A percentile compares a stretch with the other conserved stretches of the same genome.
Conservation (phyloP, 306 rosid genomes). For the Dryas drummondii region DNA sequence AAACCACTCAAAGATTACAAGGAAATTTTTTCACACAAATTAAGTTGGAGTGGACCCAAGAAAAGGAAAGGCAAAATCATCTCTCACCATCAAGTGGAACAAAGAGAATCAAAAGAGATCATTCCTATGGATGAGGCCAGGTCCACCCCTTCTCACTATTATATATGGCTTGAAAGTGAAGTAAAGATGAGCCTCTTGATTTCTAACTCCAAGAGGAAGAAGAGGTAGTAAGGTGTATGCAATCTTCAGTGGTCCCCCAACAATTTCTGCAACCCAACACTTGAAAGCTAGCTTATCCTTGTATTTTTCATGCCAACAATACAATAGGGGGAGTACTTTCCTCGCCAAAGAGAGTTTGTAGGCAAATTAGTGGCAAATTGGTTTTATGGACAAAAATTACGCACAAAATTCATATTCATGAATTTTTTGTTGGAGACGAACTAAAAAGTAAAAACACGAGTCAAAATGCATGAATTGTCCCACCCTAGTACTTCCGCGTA, state of each 20-base stretch:
- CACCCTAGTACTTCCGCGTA: no score
- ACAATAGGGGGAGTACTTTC: no score
- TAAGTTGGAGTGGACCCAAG: slow-evolving; percentile 45
- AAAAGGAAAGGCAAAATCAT: slow-evolving; percentile 52
- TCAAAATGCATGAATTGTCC: no score
- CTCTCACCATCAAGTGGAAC: slow-evolving; percentile 49
- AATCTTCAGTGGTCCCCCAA: slow-evolving; percentile 45
- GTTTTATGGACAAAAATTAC: no score
- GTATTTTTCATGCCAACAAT: no score
- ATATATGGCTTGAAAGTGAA: slow-evolving; percentile 41
- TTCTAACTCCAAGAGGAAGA: slow-evolving; percentile 27
- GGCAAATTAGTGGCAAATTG: no score
- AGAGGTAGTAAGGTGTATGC: slow-evolving; percentile 24
- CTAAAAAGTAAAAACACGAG: no score
- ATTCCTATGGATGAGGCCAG: slow-evolving; percentile 47
- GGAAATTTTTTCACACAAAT: slow-evolving; percentile 14
- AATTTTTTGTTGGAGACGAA: no score
- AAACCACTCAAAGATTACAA: slow-evolving; percentile 18
- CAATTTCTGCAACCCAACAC: slow-evolving; percentile 21
- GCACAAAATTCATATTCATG: no score
- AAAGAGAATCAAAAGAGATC: slow-evolving; percentile 68
- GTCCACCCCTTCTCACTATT: slow-evolving; percentile 43
- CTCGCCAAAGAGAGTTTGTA: no score
- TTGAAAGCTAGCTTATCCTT: slow-evolving; percentile 1
- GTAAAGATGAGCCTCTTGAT: slow-evolving; percentile 32